Evolutionary conservation across 1,139 yeast genomes (phyloP), one percentile per base, ranked within the genome.

Genomic region (Protomyces inouyei): DNA sequence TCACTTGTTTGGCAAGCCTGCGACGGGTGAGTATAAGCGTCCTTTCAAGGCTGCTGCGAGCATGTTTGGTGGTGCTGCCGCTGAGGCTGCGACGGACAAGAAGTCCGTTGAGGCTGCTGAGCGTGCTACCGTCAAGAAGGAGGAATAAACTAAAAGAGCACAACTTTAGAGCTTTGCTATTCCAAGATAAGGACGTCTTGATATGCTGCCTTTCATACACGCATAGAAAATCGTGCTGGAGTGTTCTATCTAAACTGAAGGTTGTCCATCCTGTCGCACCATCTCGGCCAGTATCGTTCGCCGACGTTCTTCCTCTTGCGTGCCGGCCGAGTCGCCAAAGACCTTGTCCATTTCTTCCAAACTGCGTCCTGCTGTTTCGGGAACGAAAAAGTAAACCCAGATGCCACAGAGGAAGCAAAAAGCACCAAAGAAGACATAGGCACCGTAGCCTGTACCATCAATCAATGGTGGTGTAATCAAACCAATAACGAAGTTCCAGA

Each of bases 21-120:
- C 98, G 52, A 72, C 83, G 65, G 98, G 98, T 71, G 97, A 89
- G 73, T 85, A 91, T 78, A 89, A 91, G 84, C 88, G 99, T 81
- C 99, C 99, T 54, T 93, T 95, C 86, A 89, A 90, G 82, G 83
- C 90, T 67, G 66, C 69, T 9, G 85, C 93, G 65, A 87, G 93
- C 60, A 79, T 93, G 78, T 84, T 93, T 73, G 85, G 91, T 72
- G 82, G 86, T 70, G 85, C 85, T 69, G 85, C 84, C 67, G 81
- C 79, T 67, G 86, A 79, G 52, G 78, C 83, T 72, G 84, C 85
- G 79, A 87, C 96, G 69, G 97, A 90, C 78, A 89, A 90, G 81
- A 87, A 87, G 72, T 79, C 96, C 54, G 86, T 92, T 71, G 93
- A 87, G 73, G 83, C 82, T 72, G 95, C 95, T 68, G 98, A 92